phyloP scores from a whole-genome alignment of 176 grass and related monocot species.

The Bothriochloa decipiens region DNA sequence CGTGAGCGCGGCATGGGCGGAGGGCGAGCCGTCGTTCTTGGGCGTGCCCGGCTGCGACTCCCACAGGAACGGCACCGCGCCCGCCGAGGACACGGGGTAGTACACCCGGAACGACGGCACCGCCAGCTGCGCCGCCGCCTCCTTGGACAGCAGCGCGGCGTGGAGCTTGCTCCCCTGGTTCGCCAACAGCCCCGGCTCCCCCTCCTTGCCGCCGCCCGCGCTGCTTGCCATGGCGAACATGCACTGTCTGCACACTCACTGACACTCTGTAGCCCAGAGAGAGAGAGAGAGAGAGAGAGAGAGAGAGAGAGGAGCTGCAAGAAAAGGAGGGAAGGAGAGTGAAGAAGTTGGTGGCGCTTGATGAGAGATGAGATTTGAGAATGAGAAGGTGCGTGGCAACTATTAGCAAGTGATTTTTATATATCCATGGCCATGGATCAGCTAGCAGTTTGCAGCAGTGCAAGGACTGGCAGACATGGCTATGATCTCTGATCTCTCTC shows the following conservation, averaged over 20 bases:
- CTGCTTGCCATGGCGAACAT: constrained; percentile 41
- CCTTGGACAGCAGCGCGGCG: constrained; percentile 60
- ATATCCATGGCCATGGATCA: constrained; percentile 6
- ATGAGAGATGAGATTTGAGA: not conserved
- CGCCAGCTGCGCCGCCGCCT: constrained; percentile 39
- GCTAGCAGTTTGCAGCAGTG: constrained; percentile 2
- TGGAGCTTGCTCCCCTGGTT: constrained; percentile 49
- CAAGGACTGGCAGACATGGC: not conserved
- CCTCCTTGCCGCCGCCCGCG: not conserved
- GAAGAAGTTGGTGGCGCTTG: constrained; percentile 39
- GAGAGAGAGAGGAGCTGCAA: not conserved
- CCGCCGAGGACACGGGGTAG: constrained; percentile 52
- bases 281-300: constrained; percentile 7
- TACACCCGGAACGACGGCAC: constrained; percentile 67
- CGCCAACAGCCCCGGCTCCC: not conserved
- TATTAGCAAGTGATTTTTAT: constrained; percentile 35
- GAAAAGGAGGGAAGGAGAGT: constrained; percentile 1
- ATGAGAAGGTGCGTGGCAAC: constrained; percentile 31
- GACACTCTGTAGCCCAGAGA: not conserved
- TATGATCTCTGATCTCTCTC: constrained; percentile 16
- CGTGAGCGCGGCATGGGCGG: constrained; percentile 10
- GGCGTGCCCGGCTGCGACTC: constrained; percentile 65
- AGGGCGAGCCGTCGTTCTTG: constrained; percentile 47
- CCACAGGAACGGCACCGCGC: constrained; percentile 60
- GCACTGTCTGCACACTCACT: constrained; percentile 1